A percentile compares a stretch with the other conserved stretches of the same genome.
Conservation (phyloP, 2,329 filamentous ascomycete genomes). For the Epichloe aotearoae region DNA sequence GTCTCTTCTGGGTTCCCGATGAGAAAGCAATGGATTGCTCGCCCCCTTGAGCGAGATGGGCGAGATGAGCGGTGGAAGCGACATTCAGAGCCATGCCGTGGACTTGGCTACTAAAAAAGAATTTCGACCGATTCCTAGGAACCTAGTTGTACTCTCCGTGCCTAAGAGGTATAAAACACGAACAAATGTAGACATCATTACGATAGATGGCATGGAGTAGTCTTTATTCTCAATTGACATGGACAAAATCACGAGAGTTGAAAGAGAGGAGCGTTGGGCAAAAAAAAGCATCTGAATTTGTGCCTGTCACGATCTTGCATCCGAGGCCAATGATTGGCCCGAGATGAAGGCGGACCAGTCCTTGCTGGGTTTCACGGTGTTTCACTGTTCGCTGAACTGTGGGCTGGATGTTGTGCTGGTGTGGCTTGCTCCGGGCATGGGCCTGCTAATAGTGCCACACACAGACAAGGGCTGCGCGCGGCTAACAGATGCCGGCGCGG, state of each 20-base stretch:
- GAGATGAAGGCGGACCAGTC: background rate
- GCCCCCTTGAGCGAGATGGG: background rate
- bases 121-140: background rate
- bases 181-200: background rate
- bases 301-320: background rate
- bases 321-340: background rate
- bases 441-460: conserved; percentile 4
- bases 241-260: background rate
- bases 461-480: too few species aligned
- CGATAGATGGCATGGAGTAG: background rate
- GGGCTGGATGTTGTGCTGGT: background rate
- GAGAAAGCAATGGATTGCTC: background rate
- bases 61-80: background rate
- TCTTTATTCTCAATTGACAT: background rate
- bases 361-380: background rate
- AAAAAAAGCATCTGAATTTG: too few species aligned
- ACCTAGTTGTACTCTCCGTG: background rate
- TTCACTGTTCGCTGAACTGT: background rate
- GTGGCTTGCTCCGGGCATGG: background rate
- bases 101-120: background rate
- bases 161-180: background rate
- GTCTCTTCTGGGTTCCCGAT: background rate
- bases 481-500: conserved; percentile 5
- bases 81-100: conserved; percentile 2
- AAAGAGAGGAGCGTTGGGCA: too few species aligned